phyloP scores from a whole-genome alignment of 179 eudicot genomes.

The Silene vulgaris region DNA sequence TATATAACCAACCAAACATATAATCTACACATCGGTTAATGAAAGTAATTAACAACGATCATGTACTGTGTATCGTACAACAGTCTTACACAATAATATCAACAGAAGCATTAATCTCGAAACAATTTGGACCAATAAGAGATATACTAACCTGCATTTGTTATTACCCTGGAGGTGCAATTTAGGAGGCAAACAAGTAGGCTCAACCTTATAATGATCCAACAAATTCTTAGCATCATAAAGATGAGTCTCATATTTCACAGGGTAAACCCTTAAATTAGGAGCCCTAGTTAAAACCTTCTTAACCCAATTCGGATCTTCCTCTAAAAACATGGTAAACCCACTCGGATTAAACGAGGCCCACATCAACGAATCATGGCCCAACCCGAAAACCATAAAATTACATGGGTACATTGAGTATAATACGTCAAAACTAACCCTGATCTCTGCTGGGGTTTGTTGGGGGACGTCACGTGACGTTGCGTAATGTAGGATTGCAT shows the following conservation, averaged over 20 bases:
- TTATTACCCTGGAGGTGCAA: constrained; percentile 33
- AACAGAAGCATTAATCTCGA: too few species aligned
- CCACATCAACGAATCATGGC: constrained; percentile 67
- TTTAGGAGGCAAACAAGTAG: constrained; percentile 40
- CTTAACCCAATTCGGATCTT: constrained; percentile 50
- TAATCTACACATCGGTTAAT: not conserved
- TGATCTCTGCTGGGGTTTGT: constrained; percentile 47
- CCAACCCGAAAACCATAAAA: constrained; percentile 55
- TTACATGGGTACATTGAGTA: constrained; percentile 38
- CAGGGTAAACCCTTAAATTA: constrained; percentile 32
- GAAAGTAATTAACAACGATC: not conserved
- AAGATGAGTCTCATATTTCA: constrained; percentile 44
- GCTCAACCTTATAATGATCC: constrained; percentile 36
- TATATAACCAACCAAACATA: too few species aligned
- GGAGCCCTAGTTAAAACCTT: constrained; percentile 38
- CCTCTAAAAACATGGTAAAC: constrained; percentile 51
- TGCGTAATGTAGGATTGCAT: constrained; percentile 59
- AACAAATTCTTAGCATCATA: constrained; percentile 45
- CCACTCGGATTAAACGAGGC: constrained; percentile 51
- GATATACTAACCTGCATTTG: constrained; percentile 36
- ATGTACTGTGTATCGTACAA: not conserved
- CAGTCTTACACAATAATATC: constrained; percentile 4
- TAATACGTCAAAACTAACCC: constrained; percentile 42
- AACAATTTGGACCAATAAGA: too few species aligned
- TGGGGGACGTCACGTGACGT: constrained; percentile 49